Base-by-base conservation (phyloP, 495 filamentous ascomycete genomes). In the Trichoderma parareesei region DNA sequence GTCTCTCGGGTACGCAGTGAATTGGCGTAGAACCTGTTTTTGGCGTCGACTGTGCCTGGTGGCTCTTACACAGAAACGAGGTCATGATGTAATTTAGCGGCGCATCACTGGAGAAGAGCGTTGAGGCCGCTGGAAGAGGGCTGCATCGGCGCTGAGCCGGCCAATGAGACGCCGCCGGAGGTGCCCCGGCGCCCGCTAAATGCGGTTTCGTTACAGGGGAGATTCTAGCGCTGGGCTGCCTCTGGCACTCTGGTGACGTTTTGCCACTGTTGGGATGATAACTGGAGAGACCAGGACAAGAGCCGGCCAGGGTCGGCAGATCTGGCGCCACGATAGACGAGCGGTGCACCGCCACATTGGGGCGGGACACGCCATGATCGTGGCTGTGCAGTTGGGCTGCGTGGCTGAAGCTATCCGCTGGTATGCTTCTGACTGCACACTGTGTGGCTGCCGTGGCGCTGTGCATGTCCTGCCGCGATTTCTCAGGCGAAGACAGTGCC, bases 11-110 rank as follows among this genome's bases (percentile, higher is more conserved):
- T 46, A 16, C 5, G 46, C 46, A 49, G 46, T 49, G 46, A 49
- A 57, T 55, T 57, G 20, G 53, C 53, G 53, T 37, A 57, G 8
- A 57, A 57, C 53, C 53, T 33, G 53, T 57, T 57, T 57, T 55
- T 55, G 48, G 48, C 10, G 18, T 10, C 27, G 2, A 27, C 2
- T 27, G 27, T 27, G 27, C 27, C 27, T 27, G 27, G 27, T 4
- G 53, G 53, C 53, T 16, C n/a, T 3, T 5, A 27, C n/a, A 6
- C 48, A 13, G n/a, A n/a, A 5, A 46, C 46, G 7, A 18, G 20
- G 4, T 57, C 53, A 57, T 57, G 53, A 57, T 57, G 53, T 57
- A 57, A 57, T 57, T 37, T 27, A 33, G 9, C 33, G 35, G 53
- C 53, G 16, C 27, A 18, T 49, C 46, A 3, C 11, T 6, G 40